These are phyloP conservation scores for Aspergillus bombycis DNA, from an alignment of 2,329 filamentous ascomycete species.

Conservation along the genomic window DNA sequence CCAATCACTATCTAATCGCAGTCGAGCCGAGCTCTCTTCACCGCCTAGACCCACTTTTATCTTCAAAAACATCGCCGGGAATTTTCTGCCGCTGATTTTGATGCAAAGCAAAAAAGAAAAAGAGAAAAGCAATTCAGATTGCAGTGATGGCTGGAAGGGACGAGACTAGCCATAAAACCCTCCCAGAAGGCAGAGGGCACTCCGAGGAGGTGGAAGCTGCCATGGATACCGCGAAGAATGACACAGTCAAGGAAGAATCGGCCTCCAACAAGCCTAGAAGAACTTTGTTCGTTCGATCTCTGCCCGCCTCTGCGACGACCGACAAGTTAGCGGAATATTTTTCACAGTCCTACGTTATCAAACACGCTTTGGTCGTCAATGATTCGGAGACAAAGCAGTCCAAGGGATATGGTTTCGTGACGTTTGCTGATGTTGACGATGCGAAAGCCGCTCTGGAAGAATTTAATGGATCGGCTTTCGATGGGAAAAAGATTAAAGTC, in stretches of 20 bases:
- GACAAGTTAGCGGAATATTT: conserved; percentile 86
- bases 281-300: conserved; percentile 87
- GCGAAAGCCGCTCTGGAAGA: conserved; percentile 78
- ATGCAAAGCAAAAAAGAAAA: conserved; percentile 23
- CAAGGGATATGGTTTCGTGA: conserved; percentile 94
- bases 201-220: conserved; percentile 19
- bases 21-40: conserved; percentile 14
- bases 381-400: conserved; percentile 85
- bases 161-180: conserved; percentile 39
- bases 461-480: conserved; percentile 75
- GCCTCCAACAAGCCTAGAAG: conserved; percentile 48
- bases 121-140: conserved; percentile 13
- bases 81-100: conserved; percentile 44
- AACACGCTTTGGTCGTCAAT: conserved; percentile 89
- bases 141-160: conserved; percentile 16
- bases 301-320: conserved; percentile 76
- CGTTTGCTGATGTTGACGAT: conserved; percentile 92
- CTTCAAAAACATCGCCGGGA: conserved; percentile 17
- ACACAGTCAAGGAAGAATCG: conserved; percentile 22
- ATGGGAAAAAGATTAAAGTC: conserved; percentile 80
- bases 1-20: neutral
- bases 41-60: conserved; percentile 26
- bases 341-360: conserved; percentile 90
- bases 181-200: conserved; percentile 28
- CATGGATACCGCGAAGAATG: conserved; percentile 27